phyloP scores from a whole-genome alignment of 2,329 filamentous ascomycete genomes.

The Verticillium nonalfalfae region DNA sequence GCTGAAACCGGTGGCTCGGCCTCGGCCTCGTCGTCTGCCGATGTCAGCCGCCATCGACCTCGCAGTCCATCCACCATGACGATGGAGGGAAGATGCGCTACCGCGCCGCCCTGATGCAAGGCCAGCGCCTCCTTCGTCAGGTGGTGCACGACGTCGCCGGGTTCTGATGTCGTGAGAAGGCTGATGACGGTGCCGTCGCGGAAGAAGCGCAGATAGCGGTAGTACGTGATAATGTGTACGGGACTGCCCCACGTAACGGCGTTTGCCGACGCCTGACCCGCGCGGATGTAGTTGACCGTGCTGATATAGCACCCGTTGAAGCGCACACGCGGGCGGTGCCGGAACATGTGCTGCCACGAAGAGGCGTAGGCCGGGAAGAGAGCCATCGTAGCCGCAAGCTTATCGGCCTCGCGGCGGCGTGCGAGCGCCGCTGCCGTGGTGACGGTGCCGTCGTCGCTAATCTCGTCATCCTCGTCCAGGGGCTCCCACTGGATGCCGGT shows the following conservation, averaged over 20 bases:
- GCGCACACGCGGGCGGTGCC: constrained; percentile 73
- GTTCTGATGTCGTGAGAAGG: constrained; percentile 74
- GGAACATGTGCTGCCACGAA: constrained; percentile 68
- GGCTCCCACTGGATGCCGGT: constrained; percentile 53
- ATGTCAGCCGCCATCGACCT: constrained; percentile 35
- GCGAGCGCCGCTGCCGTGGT: constrained; percentile 30
- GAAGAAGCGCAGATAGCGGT: constrained; percentile 93
- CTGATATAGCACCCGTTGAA: constrained; percentile 97
- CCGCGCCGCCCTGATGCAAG: constrained; percentile 27
- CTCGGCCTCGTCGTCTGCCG: constrained; percentile 22
- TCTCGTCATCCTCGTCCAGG: constrained; percentile 26
- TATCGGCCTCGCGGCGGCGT: constrained; percentile 23
- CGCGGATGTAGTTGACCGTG: constrained; percentile 89
- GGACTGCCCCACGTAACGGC: constrained; percentile 72
- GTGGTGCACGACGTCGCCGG: constrained; percentile 79
- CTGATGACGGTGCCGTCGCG: constrained; percentile 80
- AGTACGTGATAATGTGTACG: constrained; percentile 95
- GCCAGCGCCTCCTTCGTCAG: constrained; percentile 65
- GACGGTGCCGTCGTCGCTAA: constrained; percentile 21
- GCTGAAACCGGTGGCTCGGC: constrained; percentile 14
- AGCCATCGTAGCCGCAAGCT: constrained; percentile 27
- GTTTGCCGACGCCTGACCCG: constrained; percentile 66
- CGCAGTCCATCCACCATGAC: constrained; percentile 64
- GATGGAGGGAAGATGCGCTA: constrained; percentile 29
- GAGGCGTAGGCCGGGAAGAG: constrained; percentile 40